phyloP scores from a whole-genome alignment of 257 asterid genomes.

The Forsythia suspensa region DNA sequence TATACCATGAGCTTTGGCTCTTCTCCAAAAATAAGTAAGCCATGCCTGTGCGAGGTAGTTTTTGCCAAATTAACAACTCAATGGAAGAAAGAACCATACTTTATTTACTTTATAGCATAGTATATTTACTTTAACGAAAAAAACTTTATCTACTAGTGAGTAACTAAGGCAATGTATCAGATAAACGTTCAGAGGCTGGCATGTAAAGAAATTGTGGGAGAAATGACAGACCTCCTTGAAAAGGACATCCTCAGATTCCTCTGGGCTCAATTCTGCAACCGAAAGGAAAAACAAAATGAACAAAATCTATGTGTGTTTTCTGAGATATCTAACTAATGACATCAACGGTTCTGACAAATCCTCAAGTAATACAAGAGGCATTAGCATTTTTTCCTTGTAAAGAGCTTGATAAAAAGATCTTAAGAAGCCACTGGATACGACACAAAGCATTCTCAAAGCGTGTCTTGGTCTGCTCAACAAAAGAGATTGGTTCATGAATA shows the following conservation, averaged over 20 bases:
- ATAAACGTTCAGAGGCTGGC: neutral
- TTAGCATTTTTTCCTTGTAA: neutral
- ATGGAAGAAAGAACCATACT: neutral
- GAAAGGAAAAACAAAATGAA: slow-evolving; percentile 11
- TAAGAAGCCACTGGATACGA: neutral
- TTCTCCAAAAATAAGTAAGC: slow-evolving; percentile 94
- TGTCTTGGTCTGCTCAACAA: neutral
- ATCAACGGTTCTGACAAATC: neutral
- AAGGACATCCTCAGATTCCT: slow-evolving; percentile 96
- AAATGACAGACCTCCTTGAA: slow-evolving; percentile 77
- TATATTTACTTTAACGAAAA: neutral
- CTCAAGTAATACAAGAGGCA: neutral
- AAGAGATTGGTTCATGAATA: neutral
- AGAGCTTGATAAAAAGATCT: neutral
- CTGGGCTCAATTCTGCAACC: slow-evolving; percentile 84
- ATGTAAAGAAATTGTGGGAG: slow-evolving; percentile 15
- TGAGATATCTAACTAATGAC: neutral
- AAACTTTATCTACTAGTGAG: neutral
- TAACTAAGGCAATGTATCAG: neutral
- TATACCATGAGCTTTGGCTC: slow-evolving; percentile 81
- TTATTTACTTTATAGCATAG: neutral
- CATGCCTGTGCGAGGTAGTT: slow-evolving; percentile 64
- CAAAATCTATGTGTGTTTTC: neutral
- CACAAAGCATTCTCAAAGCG: neutral
- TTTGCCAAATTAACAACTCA: neutral